Evolutionary conservation across 2,329 filamentous ascomycete species (phyloP).

Genomic region (Lomentospora prolificans): DNA sequence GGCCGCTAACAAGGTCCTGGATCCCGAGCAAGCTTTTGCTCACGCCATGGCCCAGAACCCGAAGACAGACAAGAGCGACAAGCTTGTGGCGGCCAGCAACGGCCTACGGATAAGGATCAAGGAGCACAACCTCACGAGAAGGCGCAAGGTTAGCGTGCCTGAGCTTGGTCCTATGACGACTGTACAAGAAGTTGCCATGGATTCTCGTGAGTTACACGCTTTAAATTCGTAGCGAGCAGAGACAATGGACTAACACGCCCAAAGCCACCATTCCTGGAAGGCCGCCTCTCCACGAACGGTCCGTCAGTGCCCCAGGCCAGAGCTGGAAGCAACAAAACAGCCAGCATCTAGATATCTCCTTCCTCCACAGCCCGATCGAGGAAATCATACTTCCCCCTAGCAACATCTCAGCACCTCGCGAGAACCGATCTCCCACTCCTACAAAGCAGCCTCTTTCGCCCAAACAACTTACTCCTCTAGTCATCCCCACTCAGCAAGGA

Average conservation of each 20-base stretch:
- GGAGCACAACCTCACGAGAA: constrained; percentile 45
- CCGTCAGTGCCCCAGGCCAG: constrained; percentile 49
- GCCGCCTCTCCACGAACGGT: constrained; percentile 54
- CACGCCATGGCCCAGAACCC: constrained; percentile 25
- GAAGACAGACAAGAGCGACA: constrained; percentile 30
- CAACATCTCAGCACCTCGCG: background rate
- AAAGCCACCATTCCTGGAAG: constrained; percentile 58
- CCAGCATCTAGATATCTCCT: constrained; percentile 12
- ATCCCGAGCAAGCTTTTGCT: constrained; percentile 39
- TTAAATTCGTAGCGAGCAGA: too few species aligned
- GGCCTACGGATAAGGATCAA: constrained; percentile 44
- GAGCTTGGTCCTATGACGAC: constrained; percentile 60
- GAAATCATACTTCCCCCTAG: background rate
- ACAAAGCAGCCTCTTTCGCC: constrained; percentile 32
- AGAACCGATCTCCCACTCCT: background rate
- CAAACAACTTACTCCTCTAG: constrained; percentile 44
- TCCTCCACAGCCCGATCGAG: constrained; percentile 6
- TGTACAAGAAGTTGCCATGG: constrained; percentile 57
- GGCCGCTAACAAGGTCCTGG: constrained; percentile 33
- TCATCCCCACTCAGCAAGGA: constrained; percentile 37
- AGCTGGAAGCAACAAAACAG: constrained; percentile 32
- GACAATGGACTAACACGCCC: background rate
- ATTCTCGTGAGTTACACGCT: constrained; percentile 66
- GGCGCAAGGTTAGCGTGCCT: constrained; percentile 54
- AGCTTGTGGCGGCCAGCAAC: constrained; percentile 24